phyloP scores from a whole-genome alignment of 2,329 filamentous ascomycete genomes.

The Teratosphaeria viscida region DNA sequence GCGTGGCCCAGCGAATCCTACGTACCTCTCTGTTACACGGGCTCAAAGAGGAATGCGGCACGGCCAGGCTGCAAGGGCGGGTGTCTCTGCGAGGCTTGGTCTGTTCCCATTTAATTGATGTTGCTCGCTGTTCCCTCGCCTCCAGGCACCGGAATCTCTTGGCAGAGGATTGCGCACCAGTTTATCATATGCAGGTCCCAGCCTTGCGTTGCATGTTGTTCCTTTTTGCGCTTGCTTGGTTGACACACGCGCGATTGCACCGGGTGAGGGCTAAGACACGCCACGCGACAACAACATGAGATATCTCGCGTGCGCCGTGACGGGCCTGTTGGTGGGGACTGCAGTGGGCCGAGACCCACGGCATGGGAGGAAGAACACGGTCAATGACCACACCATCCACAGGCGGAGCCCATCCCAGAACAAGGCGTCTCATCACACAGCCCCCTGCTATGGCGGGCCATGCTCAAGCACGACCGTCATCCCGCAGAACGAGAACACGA shows the following conservation, averaged over 20 bases:
- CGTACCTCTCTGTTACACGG: too few relatives aligned
- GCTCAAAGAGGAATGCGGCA: neutral
- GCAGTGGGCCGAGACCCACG: neutral
- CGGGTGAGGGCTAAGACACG: neutral
- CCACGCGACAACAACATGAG: neutral
- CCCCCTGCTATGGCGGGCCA: slow-evolving; percentile 10
- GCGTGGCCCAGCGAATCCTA: neutral
- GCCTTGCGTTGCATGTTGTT: neutral
- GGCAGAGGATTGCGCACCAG: neutral
- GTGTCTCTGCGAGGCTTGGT: neutral
- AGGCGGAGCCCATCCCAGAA: neutral
- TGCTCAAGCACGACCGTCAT: slow-evolving; percentile 22
- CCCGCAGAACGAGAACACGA: slow-evolving; percentile 33
- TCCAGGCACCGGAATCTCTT: neutral
- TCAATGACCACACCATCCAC: neutral
- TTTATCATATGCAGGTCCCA: neutral
- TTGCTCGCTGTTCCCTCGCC: neutral
- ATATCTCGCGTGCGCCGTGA: neutral
- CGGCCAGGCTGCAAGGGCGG: neutral
- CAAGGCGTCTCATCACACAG: neutral
- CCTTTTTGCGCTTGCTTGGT: neutral
- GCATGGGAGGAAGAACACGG: neutral
- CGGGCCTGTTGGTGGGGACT: neutral
- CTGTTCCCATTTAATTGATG: neutral
- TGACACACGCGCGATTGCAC: neutral